Base-by-base conservation (phyloP, 108 stramenopile genomes). In the Nitzschia sp. region DNA sequence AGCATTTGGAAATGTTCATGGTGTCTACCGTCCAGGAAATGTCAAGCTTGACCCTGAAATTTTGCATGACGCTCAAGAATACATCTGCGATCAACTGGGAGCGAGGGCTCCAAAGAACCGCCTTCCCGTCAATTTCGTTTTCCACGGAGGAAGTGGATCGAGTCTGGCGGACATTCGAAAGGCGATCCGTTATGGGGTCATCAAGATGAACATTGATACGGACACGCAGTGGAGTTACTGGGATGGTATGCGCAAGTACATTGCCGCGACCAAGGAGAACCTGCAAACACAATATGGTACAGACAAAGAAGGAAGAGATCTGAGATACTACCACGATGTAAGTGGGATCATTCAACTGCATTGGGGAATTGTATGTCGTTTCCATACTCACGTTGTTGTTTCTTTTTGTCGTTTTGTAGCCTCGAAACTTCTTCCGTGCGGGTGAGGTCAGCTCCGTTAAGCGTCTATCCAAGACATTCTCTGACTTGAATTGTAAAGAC, bases 131-230 rank as follows among this genome's bases (percentile, higher is more conserved):
- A 77, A 66, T 57, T 95, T 95, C 62, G 96, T 96, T 0, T 95
- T 96, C 87, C 96, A 96, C 67, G 96, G 96, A 57, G 96, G 96
- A 41, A 86, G 85, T 56, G 96, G 96, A n/a, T 88, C 86, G 29
- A 76, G 82, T 50, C 77, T 90, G 41, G 77, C 76, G 42, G 96
- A 95, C 57, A 96, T 96, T 76, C 81, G 79, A 46, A 69, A 83
- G 51, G 84, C 96, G 22, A 72, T 90, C 57, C 79, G 82, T 51
- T 92, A 91, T 52, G 95, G 96, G 55, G 89, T 90, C 37, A 88
- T 96, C 73, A 96, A 96, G 91, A 96, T 96, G 96, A 96, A 96
- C 80, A 95, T 96, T 69, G 96, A 96, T 69, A 96, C 96, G 14
- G 96, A 96, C 77, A 95, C 93, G 37, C 96, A 96, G 88, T 96